Evolutionary conservation across 129 eudicot genomes (phyloP), one percentile per base, ranked within the genome.

Genomic region (Artemisia annua): DNA sequence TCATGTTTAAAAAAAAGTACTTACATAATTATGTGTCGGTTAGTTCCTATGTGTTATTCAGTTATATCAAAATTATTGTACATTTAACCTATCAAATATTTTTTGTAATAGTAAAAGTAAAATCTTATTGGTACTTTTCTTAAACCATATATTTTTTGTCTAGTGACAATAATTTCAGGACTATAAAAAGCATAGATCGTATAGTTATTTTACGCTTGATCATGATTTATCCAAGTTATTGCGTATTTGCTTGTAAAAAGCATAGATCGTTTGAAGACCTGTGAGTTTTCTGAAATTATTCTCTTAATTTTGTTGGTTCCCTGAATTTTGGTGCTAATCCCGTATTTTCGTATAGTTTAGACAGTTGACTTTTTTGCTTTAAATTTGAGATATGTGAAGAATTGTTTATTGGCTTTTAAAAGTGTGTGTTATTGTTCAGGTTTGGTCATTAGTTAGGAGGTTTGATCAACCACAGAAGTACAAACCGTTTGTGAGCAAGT

Each of bases 391-490:
- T 35, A 35, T 20, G 9, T 54, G 46, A 75, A 32, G 6, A 65
- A 5, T 39, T 48, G 44, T 49, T 67, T 28, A 2, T 15, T 32
- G 54, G 5, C 11, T 69, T 64, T 60, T 22, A 0, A 15, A 3
- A 60, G 13, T 62, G 62, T 49, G 0, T 28, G 32, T 73, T 20
- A 49, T 50, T 69, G 4, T 17, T 69, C 82, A 89, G 96, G 96
- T 89, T 16, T 89, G 96, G 96, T 85, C 88, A 32, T 57, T 87
- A 79, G 96, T 89, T 32, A 79, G 96, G 79, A 83, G 96, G 63
- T 89, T 89, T 54, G 96, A 89, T 83, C 85, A 89, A 64, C 96
- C 96, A 7, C 93, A 89, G 74, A 84, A 80, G 82, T 89, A 89
- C 81, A 89, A 89, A 75, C 96, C 96, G 28, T 89, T 89, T 79